Conservation (phyloP, 805 yeast genomes). For the Pichia sporocuriosa region DNA sequence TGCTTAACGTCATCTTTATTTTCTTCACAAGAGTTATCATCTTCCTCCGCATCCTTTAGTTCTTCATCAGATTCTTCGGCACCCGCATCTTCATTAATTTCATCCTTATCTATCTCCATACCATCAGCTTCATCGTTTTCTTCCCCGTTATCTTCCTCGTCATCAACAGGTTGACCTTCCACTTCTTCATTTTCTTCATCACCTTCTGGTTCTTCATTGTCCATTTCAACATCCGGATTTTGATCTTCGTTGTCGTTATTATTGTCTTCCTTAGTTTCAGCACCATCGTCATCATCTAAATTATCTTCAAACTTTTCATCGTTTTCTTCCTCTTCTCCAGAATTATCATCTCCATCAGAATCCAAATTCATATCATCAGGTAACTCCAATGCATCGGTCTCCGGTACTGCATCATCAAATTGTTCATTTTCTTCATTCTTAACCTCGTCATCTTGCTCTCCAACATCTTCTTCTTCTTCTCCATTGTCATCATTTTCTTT, state of each 20-base stretch:
- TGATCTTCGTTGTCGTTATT: conserved; percentile 16
- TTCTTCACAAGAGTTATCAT: conserved; percentile 20
- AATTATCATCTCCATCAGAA: conserved; percentile 59
- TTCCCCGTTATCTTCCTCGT: conserved; percentile 27
- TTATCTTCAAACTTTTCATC: conserved; percentile 23
- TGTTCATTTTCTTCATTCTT: conserved; percentile 62
- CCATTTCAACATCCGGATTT: conserved; percentile 28
- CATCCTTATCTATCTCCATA: conserved; percentile 17
- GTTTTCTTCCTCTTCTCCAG: conserved; percentile 19
- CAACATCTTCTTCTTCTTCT: conserved; percentile 64
- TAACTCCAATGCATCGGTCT: conserved; percentile 77
- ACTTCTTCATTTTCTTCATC: conserved; percentile 24
- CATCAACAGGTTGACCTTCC: conserved; percentile 22
- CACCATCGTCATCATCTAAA: conserved; percentile 23
- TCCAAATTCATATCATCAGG: conserved; percentile 92
- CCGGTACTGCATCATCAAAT: conserved; percentile 69
- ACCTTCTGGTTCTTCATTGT: conserved; percentile 23
- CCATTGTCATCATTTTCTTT: conserved; percentile 42
- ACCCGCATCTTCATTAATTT: conserved; percentile 26
- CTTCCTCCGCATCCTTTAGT: conserved; percentile 22
- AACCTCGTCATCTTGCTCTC: conserved; percentile 76
- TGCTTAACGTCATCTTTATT: conserved; percentile 26
- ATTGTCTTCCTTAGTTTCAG: conserved; percentile 21
- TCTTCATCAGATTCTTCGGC: conserved; percentile 25
- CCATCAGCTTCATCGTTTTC: conserved; percentile 24